Percentiles rank a stretch among this genome's conserved stretches.
Evolutionary conservation across 345 rosid genomes (phyloP).

Genomic region (Eucalyptus pauciflora): DNA sequence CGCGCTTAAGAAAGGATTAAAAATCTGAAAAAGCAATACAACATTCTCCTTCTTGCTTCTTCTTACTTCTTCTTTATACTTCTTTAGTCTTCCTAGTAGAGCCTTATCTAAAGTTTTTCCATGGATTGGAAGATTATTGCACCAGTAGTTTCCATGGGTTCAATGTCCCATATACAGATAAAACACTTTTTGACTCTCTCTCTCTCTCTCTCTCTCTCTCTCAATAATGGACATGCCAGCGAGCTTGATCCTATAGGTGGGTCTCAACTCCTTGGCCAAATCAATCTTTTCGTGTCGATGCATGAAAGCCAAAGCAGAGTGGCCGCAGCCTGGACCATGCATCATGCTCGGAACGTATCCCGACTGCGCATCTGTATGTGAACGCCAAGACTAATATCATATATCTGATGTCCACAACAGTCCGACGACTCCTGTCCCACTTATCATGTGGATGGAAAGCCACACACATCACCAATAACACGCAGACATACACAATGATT

Average conservation of each 20-base stretch:
- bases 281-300: background rate
- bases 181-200: background rate
- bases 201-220: background rate
- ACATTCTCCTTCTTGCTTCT: background rate
- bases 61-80: background rate
- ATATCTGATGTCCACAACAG: background rate
- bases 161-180: background rate
- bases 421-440: background rate
- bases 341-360: background rate
- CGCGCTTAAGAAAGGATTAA: background rate
- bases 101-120: background rate
- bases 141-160: background rate
- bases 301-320: background rate
- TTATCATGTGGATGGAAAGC: background rate
- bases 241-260: background rate
- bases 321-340: background rate
- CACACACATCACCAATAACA: background rate
- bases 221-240: background rate
- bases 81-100: background rate
- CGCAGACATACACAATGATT: background rate
- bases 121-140: background rate
- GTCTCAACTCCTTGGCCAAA: background rate
- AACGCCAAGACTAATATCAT: background rate
- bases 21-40: background rate
- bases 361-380: background rate